phyloP scores from a whole-genome alignment of 495 filamentous ascomycete species.

The Lasiosphaeriaceae sp. region DNA sequence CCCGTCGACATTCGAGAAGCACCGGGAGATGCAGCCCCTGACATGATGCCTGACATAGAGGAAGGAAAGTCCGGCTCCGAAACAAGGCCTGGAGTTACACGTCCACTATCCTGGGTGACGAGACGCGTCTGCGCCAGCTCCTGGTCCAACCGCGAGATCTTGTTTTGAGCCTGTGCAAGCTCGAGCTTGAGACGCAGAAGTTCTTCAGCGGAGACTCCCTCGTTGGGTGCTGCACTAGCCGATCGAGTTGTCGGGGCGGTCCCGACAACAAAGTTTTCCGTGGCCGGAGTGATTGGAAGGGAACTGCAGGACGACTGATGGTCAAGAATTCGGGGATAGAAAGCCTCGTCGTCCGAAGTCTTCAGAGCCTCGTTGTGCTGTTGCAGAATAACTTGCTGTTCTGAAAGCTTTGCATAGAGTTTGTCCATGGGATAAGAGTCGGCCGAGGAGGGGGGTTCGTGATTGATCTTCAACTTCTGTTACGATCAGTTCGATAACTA shows the following conservation, averaged over 20 bases:
- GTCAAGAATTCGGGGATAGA: constrained; percentile 35
- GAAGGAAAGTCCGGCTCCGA: constrained; percentile 31
- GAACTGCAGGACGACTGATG: constrained; percentile 48
- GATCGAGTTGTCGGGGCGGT: constrained; percentile 43
- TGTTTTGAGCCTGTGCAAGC: constrained; percentile 71
- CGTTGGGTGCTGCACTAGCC: constrained; percentile 40
- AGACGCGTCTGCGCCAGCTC: constrained; percentile 75
- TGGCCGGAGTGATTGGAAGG: constrained; percentile 55
- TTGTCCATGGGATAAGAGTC: constrained; percentile 52
- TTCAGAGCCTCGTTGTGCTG: constrained; percentile 51
- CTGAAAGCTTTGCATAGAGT: constrained; percentile 61
- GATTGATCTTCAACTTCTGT: constrained; percentile 48
- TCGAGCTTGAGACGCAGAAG: constrained; percentile 60
- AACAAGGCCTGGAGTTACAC: constrained; percentile 17
- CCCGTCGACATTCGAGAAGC: constrained; percentile 20
- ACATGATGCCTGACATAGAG: constrained; percentile 7
- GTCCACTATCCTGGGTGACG: constrained; percentile 39
- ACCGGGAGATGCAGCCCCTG: constrained; percentile 14
- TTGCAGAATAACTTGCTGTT: constrained; percentile 57
- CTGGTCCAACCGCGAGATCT: constrained; percentile 77
- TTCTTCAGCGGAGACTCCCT: constrained; percentile 34
- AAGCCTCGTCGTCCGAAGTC: constrained; percentile 38
- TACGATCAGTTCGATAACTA: constrained; percentile 29
- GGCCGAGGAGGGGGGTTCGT: constrained; percentile 31
- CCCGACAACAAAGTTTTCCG: constrained; percentile 45